Evolutionary conservation across 2,329 filamentous ascomycete genomes (phyloP).

Genomic region (Keithomyces neogunnii): DNA sequence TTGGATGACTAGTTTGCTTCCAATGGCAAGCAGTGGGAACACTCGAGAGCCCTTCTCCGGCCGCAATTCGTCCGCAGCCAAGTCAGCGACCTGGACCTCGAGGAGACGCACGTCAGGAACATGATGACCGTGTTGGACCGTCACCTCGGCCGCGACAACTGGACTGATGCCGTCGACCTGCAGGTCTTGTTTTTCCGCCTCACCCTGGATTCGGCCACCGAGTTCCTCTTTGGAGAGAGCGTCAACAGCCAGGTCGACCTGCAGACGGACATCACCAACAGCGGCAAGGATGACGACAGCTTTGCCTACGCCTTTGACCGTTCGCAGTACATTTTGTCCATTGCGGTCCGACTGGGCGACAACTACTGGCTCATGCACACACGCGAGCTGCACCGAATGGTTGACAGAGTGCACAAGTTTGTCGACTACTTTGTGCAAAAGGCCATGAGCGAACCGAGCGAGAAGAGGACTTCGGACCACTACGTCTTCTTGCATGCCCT

Average conservation of each 20-base stretch:
- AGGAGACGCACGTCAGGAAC: slow-evolving; percentile 27
- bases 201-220: slow-evolving; percentile 39
- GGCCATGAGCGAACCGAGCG: slow-evolving; percentile 33
- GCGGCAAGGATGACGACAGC: slow-evolving; percentile 20
- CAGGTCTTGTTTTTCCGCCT: slow-evolving; percentile 38
- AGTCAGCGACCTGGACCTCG: slow-evolving; percentile 32
- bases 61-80: slow-evolving; percentile 33
- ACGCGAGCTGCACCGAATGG: slow-evolving; percentile 54
- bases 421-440: slow-evolving; percentile 57
- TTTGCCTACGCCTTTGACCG: slow-evolving; percentile 21
- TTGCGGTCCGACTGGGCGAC: slow-evolving; percentile 41
- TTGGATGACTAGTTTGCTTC: slow-evolving; percentile 20
- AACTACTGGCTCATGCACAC: slow-evolving; percentile 39
- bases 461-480: slow-evolving; percentile 9
- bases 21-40: slow-evolving; percentile 27
- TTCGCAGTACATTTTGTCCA: slow-evolving; percentile 33
- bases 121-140: slow-evolving; percentile 17
- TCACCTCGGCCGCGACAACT: slow-evolving; percentile 20
- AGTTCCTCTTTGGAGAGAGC: slow-evolving; percentile 57
- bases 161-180: slow-evolving; percentile 31
- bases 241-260: slow-evolving; percentile 28
- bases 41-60: slow-evolving; percentile 28
- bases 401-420: slow-evolving; percentile 58
- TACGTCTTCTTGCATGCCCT: slow-evolving; percentile 24
- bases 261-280: slow-evolving; percentile 6